Evolutionary conservation across 129 eudicot species (phyloP), one percentile per base, ranked within the genome.

Genomic region (Saussurea involucrata): DNA sequence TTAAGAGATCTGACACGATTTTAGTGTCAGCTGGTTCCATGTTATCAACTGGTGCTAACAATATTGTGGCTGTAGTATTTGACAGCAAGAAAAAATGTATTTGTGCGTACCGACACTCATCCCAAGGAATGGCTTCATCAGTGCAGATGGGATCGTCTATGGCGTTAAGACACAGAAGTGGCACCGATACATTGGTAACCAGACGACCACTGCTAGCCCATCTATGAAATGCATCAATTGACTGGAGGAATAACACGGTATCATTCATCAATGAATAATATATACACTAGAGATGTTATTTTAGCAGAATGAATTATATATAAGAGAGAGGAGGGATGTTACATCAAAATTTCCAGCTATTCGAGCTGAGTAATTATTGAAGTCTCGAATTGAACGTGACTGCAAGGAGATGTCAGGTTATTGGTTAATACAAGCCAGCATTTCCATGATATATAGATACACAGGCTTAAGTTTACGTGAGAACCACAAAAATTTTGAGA

Each of bases 91-190:
- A 58, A 21, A 27, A 17, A 24, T 9, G 53, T n/a, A 20, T 25
- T 29, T 69, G 4, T 61, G 42, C 79, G 0, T 76, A 91, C 99
- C 91, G 85, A 82, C 93, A 87, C 69, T 95, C 99, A 78, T 95
- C 97, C 95, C 95, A 95, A 58, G 97, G 96, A 81, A 95, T 92
- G 80, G 96, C 92, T 88, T 95, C 97, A 24, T 83, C 76, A 0
- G 99, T 95, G 76, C 99, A 95, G 28, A 95, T 86, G 11, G 99
- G 99, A 85, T 95, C 99, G 75, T 95, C 99, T 69, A 95, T 74
- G 33, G 97, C 85, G 36, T 87, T 92, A 31, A 95, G 63, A 86
- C 99, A 95, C 66, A 95, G 92, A 82, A 95, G 99, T 17, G 99
- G 99, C 55, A 95, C 96, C 73, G 71, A 77, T 22, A 95, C 95